phyloP scores from a whole-genome alignment of 495 filamentous ascomycete genomes.

The Corynascus novoguineensis region DNA sequence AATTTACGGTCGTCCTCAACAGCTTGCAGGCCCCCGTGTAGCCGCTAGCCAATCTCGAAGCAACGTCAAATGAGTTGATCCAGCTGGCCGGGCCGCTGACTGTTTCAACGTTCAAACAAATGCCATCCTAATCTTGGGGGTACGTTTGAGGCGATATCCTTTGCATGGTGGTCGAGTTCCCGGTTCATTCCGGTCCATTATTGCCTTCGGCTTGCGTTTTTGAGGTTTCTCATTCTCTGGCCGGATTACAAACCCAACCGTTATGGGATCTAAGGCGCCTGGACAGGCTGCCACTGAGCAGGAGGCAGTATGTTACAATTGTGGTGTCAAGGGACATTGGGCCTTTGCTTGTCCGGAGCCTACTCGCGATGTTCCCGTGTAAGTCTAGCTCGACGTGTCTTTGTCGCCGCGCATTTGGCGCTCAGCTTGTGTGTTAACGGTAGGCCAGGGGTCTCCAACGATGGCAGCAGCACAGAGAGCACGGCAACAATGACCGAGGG shows the following conservation, averaged over 20 bases:
- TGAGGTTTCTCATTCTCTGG: background rate
- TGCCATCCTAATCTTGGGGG: background rate
- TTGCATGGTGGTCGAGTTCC: background rate
- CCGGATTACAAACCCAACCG: slow-evolving; percentile 1
- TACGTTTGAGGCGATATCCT: too few species aligned
- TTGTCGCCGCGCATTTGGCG: background rate
- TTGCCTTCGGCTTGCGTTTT: background rate
- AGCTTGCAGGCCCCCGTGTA: background rate
- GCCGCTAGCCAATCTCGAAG: background rate
- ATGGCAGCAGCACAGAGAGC: slow-evolving; percentile 37
- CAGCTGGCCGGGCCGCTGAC: background rate
- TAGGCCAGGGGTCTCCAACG: slow-evolving; percentile 34
- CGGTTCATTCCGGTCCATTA: background rate
- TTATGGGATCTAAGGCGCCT: slow-evolving; percentile 33
- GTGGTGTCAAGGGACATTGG: slow-evolving; percentile 45
- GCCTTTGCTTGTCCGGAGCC: slow-evolving; percentile 47
- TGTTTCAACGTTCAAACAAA: background rate
- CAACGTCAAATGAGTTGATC: background rate
- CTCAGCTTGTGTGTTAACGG: slow-evolving; percentile 25
- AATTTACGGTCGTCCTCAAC: background rate
- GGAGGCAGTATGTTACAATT: slow-evolving; percentile 48
- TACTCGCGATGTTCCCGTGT: slow-evolving; percentile 51
- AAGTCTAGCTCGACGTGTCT: slow-evolving; percentile 32
- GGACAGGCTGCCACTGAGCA: slow-evolving; percentile 30
- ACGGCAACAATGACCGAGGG: slow-evolving; percentile 29